Percentiles rank a stretch among this genome's conserved stretches.
phyloP scores from a whole-genome alignment of 1,284 basidiomycete species.

The Ustilago lituana region DNA sequence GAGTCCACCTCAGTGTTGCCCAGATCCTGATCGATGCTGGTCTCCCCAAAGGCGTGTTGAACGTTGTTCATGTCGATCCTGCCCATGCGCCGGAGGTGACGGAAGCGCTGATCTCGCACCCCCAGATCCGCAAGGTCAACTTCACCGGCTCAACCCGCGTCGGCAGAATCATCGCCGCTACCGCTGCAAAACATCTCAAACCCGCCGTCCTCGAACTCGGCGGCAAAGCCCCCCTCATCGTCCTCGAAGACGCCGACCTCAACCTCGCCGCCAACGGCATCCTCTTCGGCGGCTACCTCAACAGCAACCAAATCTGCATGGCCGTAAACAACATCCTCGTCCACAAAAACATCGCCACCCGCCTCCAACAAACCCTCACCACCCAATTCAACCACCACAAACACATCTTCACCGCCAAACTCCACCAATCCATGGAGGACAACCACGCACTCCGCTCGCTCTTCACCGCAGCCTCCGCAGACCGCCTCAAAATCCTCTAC shows the following conservation, averaged over 20 bases:
- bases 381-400: constrained; percentile 69
- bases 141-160: constrained; percentile 73
- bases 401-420: constrained; percentile 55
- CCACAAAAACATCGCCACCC: constrained; percentile 68
- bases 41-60: constrained; percentile 74
- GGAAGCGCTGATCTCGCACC: constrained; percentile 73
- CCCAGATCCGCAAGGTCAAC: constrained; percentile 70
- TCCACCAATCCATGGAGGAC: constrained; percentile 27
- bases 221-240: constrained; percentile 70
- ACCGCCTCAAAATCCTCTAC: constrained; percentile 71
- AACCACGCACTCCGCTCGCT: constrained; percentile 68
- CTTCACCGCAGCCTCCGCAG: constrained; percentile 72
- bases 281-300: constrained; percentile 71
- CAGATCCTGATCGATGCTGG: constrained; percentile 72
- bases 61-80: constrained; percentile 72
- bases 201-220: constrained; percentile 69
- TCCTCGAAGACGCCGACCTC: constrained; percentile 75
- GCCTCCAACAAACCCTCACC: constrained; percentile 69
- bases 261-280: constrained; percentile 71
- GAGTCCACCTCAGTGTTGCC: constrained; percentile 71
- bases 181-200: constrained; percentile 82
- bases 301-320: constrained; percentile 79
- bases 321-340: constrained; percentile 76
- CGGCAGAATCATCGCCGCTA: constrained; percentile 84
- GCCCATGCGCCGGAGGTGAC: constrained; percentile 70